Base-by-base conservation (phyloP, 2,329 filamentous ascomycete species). In the Zymoseptoria tritici region DNA sequence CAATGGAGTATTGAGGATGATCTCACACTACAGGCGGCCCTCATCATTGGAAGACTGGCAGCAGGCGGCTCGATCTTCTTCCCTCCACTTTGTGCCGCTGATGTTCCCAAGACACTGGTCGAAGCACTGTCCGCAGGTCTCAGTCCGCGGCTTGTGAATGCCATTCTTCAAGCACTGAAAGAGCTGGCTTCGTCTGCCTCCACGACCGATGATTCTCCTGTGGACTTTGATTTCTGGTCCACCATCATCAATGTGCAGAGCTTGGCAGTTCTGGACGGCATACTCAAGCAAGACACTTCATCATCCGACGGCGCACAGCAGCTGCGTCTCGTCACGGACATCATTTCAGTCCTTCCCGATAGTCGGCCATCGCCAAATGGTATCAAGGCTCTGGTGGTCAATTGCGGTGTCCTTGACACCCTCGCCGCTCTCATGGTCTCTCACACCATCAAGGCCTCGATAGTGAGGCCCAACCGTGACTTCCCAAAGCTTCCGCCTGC, bases 51-150 rank as follows among this genome's bases (percentile, higher is more conserved):
- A 53, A 94, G 90, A 73, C 84, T 97, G 70, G 90, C 91, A 59
- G 87, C 89, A 76, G 91, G 92, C 91, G 92, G 93, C 5, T 84
- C 90, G 52, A 79, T 87, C 16, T 96, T 94, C 73, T 82, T 96
- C 50, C 77, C 81, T 6, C 89, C 91, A 16, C 79, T 97, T 26
- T 80, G 91, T 62, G 82, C 86, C 24, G 85, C 86, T 57, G 80
- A 81, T 60, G 80, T 85, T 9, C 77, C 95, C n/a, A 81, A 85
- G 7, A 82, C 83, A n/a, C 80, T 96, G 59, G 78, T 96, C 60
- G 78, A 83, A 61, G 77, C 91, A n/a, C 86, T 87, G 49, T 85
- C 88, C 0, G 61, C 53, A 13, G 24, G 16, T 19, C 20, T 53
- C 21, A 83, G 86, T 21, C 77, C 85, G 2, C 83, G 85, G 65